Evolutionary conservation across 176 grass and related monocot species (phyloP).

Genomic region (Miscanthus lutarioriparius): DNA sequence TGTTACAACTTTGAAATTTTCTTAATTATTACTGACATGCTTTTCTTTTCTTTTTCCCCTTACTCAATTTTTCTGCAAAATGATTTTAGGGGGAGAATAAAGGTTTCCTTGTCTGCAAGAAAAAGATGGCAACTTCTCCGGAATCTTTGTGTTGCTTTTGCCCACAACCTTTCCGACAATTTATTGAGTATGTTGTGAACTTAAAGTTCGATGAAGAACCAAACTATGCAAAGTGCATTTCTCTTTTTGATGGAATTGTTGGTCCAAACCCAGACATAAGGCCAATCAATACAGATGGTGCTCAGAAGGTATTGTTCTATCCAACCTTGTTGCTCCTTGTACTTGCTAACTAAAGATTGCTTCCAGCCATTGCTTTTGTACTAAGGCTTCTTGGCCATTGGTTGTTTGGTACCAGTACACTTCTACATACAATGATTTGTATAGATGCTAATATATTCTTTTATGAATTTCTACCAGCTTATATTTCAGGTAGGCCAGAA

Average conservation of each 20-base stretch:
- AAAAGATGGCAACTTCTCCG: conserved; percentile 91
- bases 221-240: conserved; percentile 92
- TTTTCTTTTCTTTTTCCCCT: background rate
- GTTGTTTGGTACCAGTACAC: background rate
- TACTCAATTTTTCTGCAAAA: conserved; percentile 16
- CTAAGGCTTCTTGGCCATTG: background rate
- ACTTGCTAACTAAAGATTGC: conserved; percentile 26
- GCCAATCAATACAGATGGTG: conserved; percentile 95
- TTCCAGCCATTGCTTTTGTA: background rate
- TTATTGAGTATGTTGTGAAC: conserved; percentile 90
- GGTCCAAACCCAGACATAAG: conserved; percentile 89
- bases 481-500: conserved; percentile 92
- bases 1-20: conserved; percentile 15
- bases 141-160: conserved; percentile 86
- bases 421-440: background rate
- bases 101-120: conserved; percentile 96
- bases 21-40: background rate
- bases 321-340: conserved; percentile 23
- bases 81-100: conserved; percentile 89
- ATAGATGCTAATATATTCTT: conserved; percentile 12
- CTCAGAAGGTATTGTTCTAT: conserved; percentile 74
- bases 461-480: conserved; percentile 51
- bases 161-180: conserved; percentile 78
- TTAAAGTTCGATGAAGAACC: conserved; percentile 94
- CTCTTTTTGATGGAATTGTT: conserved; percentile 95